Base-by-base conservation (phyloP, 345 rosid species). In the Gossypium arboreum region DNA sequence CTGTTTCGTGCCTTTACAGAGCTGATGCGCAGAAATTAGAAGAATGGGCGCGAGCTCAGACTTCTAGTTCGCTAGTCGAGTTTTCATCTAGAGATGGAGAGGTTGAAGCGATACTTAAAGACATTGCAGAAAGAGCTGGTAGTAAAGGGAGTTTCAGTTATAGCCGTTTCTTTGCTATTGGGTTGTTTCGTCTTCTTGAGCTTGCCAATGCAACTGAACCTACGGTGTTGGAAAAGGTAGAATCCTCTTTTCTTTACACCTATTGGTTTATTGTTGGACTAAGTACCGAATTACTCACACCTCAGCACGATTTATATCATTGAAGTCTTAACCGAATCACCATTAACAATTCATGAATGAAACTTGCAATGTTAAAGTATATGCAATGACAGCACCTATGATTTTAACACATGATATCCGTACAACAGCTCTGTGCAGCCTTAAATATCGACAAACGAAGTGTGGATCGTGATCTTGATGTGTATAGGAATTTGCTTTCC, bases 91-190 rank as follows among this genome's bases (percentile, higher is more conserved):
- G 57, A 87, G 96, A 91, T 54, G 99, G 98, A 78, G 94, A 95
- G 80, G 85, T 93, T 74, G 99, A 95, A 81, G 85, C 81, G 22
- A 56, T 87, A 66, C 76, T 95, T 3, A 93, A 91, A 85, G 93
- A 86, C 81, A 90, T 94, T 73, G 88, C 97, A 12, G 95, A 79
- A 75, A 91, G 97, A 88, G 94, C 97, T 43, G 84, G 84, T 41
- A 75, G 78, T 72, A 88, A 90, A 56, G 94, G 90, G 69, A 85
- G 88, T 51, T 95, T 95, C 82, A 90, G 94, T 85, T 95, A 95
- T 83, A 93, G 99, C 78, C 94, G 99, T 77, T 93, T 95, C 93
- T 93, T 95, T 79, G 99, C 98, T 13, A 85, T 95, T 71, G 99
- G 99, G 22, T 83, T 95, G 51, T 93, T 95, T 78, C 98, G 99